Conservation (phyloP, 805 yeast species). For the Candida schatavii region DNA sequence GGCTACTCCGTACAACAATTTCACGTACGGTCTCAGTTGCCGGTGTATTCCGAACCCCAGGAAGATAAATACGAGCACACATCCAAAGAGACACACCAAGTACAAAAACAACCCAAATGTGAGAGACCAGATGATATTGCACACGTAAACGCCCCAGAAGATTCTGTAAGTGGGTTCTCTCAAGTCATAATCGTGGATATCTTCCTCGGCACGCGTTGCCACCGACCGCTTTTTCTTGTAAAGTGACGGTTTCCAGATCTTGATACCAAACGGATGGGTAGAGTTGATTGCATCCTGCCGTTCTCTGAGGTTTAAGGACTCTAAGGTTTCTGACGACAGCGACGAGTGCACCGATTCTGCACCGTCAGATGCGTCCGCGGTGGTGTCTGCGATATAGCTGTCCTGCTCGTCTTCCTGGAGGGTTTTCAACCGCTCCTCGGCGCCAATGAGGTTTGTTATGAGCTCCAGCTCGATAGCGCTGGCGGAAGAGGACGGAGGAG, state of each 20-base stretch:
- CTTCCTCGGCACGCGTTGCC: conserved; percentile 85
- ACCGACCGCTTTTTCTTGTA: conserved; percentile 92
- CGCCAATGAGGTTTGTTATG: conserved; percentile 15
- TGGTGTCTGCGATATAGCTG: conserved; percentile 12
- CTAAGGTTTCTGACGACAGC: conserved; percentile 51
- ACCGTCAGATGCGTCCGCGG: conserved; percentile 19
- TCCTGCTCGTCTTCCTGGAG: conserved; percentile 1
- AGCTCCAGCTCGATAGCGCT: conserved; percentile 10
- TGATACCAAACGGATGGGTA: conserved; percentile 97
- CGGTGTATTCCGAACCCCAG: conserved; percentile 43
- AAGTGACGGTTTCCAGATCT: conserved; percentile 97
- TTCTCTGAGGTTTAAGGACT: conserved; percentile 84
- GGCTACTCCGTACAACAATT: conserved; percentile 58
- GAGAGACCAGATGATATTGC: conserved; percentile 71
- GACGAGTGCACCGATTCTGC: conserved; percentile 24
- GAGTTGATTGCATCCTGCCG: conserved; percentile 95
- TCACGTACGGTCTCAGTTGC: conserved; percentile 61
- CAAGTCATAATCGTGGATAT: conserved; percentile 74
- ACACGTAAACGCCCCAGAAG: conserved; percentile 58
- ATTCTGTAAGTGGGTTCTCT: conserved; percentile 47
- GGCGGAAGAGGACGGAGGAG: neutral
- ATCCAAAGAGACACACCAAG: conserved; percentile 49
- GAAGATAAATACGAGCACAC: conserved; percentile 41
- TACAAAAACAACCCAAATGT: conserved; percentile 69
- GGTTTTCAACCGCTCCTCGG: conserved; percentile 19